phyloP scores from a whole-genome alignment of 73 alveolate species.

The Paramecium primaurelia region DNA sequence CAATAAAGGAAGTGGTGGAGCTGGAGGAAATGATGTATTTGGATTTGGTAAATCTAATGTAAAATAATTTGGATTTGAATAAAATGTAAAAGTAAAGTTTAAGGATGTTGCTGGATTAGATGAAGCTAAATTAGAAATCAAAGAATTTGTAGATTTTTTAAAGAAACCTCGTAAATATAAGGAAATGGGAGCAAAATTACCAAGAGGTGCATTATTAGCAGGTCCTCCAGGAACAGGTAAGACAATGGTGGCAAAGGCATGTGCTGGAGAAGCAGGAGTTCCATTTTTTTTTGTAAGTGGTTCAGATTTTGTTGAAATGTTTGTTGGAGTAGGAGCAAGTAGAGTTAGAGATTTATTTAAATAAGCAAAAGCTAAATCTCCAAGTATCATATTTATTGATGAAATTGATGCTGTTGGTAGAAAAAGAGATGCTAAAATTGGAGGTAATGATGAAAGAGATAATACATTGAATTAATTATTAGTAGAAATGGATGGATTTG shows the following conservation, averaged over 20 bases:
- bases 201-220: constrained; percentile 93
- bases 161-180: constrained; percentile 80
- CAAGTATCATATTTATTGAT: constrained; percentile 90
- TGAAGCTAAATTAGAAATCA: constrained; percentile 85
- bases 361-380: constrained; percentile 82
- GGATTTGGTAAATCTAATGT: constrained; percentile 65
- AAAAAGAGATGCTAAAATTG: constrained; percentile 70
- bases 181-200: constrained; percentile 93
- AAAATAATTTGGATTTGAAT: constrained; percentile 71
- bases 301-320: constrained; percentile 98
- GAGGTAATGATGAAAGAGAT: constrained; percentile 93
- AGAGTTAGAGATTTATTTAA: constrained; percentile 90
- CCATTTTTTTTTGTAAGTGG: constrained; percentile 99
- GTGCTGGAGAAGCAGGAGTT: constrained; percentile 96
- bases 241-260: constrained; percentile 84
- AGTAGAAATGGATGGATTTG: constrained; percentile 95
- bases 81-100: constrained; percentile 76
- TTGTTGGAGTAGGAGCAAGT: constrained; percentile 94
- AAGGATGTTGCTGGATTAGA: constrained; percentile 85
- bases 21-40: constrained; percentile 61
- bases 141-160: constrained; percentile 89
- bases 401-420: constrained; percentile 96
- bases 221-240: constrained; percentile 99
- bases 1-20: not conserved
- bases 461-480: constrained; percentile 88